Evolutionary conservation across 1,139 yeast species (phyloP).

Genomic region (Candida sojae): DNA sequence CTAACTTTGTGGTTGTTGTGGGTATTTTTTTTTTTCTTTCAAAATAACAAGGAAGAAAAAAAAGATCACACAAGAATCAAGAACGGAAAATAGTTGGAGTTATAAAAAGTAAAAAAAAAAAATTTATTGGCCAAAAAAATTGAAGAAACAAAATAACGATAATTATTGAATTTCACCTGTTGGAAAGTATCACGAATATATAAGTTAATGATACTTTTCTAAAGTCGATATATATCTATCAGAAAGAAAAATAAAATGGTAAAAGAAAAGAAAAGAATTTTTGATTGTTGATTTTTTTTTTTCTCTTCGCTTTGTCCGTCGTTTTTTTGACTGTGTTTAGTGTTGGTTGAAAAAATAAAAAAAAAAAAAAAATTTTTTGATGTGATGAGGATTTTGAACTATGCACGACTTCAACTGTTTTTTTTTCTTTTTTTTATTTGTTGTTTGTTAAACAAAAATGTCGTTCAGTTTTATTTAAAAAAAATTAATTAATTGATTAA

Average conservation of each 20-base stretch:
- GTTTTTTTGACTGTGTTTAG: background rate
- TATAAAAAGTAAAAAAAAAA: background rate
- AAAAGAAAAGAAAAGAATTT: background rate
- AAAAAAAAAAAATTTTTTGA: background rate
- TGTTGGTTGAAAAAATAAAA: background rate
- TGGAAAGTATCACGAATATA: background rate
- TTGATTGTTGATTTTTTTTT: constrained; percentile 1
- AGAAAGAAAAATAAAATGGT: background rate
- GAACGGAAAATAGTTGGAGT: background rate
- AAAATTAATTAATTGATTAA: no score
- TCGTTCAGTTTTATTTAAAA: background rate
- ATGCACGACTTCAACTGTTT: background rate
- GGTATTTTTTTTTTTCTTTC: background rate
- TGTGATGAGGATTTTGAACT: constrained; percentile 1
- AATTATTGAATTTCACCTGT: no score
- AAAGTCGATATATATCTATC: background rate
- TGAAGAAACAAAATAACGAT: background rate
- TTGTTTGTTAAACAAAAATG: background rate
- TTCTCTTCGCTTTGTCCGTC: constrained; percentile 1
- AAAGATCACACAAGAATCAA: constrained; percentile 1
- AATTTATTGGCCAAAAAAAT: background rate
- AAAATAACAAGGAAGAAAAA: background rate
- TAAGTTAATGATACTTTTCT: background rate
- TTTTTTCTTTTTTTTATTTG: background rate
- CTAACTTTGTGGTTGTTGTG: background rate